These are phyloP conservation scores for Raffaelea deltoideospora DNA, from an alignment of 2,329 filamentous ascomycete genomes.

Conservation along the genomic window DNA sequence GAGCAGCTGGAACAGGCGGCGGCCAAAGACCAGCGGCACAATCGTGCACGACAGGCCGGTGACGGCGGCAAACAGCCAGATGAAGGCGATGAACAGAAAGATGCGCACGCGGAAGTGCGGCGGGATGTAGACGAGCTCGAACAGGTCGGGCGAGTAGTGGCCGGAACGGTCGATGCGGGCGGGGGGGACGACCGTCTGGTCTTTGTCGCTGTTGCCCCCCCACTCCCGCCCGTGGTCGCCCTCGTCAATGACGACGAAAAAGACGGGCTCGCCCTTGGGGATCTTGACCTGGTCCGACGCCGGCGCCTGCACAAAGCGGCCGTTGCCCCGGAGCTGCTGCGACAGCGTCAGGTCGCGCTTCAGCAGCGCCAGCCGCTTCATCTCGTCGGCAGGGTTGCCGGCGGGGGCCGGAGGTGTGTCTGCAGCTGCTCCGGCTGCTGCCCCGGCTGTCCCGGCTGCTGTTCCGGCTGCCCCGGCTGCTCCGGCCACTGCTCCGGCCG, in stretches of 20 bases:
- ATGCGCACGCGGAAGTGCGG: constrained; percentile 71
- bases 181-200: neutral
- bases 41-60: constrained; percentile 79
- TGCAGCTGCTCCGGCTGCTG: neutral
- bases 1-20: constrained; percentile 57
- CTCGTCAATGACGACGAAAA: constrained; percentile 59
- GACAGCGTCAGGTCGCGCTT: constrained; percentile 32
- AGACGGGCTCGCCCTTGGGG: constrained; percentile 68
- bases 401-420: constrained; percentile 19
- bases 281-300: constrained; percentile 92
- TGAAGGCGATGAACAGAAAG: constrained; percentile 69
- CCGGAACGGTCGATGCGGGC: constrained; percentile 19
- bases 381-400: constrained; percentile 20
- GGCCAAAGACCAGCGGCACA: constrained; percentile 71
- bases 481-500: neutral
- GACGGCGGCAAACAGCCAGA: constrained; percentile 85
- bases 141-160: constrained; percentile 42
- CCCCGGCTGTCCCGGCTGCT: neutral
- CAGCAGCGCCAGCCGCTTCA: constrained; percentile 19
- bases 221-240: constrained; percentile 51
- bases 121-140: constrained; percentile 65
- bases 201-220: constrained; percentile 20
- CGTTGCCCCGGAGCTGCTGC: constrained; percentile 48
- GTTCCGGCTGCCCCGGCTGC: neutral
- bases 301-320: constrained; percentile 79